Conservation (phyloP, 768 basidiomycete genomes). For the Pholiota molesta region DNA sequence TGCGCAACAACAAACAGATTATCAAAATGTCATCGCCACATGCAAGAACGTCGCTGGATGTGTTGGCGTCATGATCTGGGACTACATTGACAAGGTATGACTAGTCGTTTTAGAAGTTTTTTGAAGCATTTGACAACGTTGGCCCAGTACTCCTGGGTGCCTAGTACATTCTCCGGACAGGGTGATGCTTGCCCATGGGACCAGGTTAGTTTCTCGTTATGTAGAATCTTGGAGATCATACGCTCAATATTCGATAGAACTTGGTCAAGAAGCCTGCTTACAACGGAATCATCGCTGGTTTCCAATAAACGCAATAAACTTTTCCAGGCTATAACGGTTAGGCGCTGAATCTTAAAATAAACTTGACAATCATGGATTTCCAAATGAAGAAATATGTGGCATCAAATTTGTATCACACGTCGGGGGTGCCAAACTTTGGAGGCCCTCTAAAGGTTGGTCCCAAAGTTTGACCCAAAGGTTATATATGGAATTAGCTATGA, state of each 20-base stretch:
- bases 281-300: not conserved
- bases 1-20: conserved; percentile 60
- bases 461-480: too few species aligned
- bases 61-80: conserved; percentile 51
- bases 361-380: not conserved
- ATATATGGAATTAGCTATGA: too few species aligned
- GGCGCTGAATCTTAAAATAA: not conserved
- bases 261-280: not conserved
- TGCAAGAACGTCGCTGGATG: conserved; percentile 49
- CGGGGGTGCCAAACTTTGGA: too few species aligned
- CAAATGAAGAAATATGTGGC: not conserved
- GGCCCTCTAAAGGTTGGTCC: too few species aligned
- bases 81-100: conserved; percentile 42
- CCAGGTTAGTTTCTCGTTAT: conserved; percentile 24
- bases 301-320: not conserved
- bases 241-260: not conserved
- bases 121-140: not conserved
- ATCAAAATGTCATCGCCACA: conserved; percentile 54
- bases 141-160: conserved; percentile 43
- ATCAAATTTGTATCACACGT: too few species aligned
- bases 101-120: not conserved
- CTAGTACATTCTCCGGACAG: conserved; percentile 38
- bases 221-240: not conserved
- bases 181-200: conserved; percentile 44
- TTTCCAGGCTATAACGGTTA: not conserved